Base-by-base conservation (phyloP, 306 rosid genomes). In the Inga laurina region DNA sequence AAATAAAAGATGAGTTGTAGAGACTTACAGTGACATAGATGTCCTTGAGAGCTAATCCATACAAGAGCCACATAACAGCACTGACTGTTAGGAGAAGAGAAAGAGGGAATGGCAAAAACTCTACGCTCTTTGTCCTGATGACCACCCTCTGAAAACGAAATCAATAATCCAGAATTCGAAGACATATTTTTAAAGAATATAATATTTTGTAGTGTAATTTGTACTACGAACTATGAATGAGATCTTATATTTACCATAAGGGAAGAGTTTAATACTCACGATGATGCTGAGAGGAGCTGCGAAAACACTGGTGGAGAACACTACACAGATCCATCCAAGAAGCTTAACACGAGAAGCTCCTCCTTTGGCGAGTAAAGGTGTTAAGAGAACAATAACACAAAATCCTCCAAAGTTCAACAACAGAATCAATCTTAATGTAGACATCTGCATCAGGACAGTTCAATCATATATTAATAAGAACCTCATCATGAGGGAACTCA, bases 231-330 rank as follows among this genome's bases (percentile, higher is more conserved):
- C n/a, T 34, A 34, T 3, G 37, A 34, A 34, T 2, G 5, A 37
- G 7, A 37, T 37, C 7, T 37, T 4, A 37, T 37, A 37, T 37
- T 37, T 37, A 37, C 5, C 7, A 5, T 0, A 37, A 37, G 41
- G 41, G 7, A 37, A 5, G 3, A 2, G 34, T 32, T 32, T 13
- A n/a, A 27, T 66, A 54, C 90, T 85, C 21, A 94, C 98, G 39
- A 97, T 92, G 75, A 92, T 90, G 81, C 95, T 90, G 27, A 97
- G 71, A 68, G 99, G 99, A 43, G 99, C 98, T 7, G 95, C 98
- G 30, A 97, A 97, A 80, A 97, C 99, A 81, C 91, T 87, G 70
- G 92, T 92, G 4, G 98, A 84, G 80, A 94, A 92, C 16, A 89
- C 89, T 0, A 94, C 98, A 46, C 97, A 94, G 85, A 97, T 85